These are phyloP conservation scores for Coemansia guatemalensis DNA, from an alignment of 192 early-diverging fungal species.

Conservation along the genomic window DNA sequence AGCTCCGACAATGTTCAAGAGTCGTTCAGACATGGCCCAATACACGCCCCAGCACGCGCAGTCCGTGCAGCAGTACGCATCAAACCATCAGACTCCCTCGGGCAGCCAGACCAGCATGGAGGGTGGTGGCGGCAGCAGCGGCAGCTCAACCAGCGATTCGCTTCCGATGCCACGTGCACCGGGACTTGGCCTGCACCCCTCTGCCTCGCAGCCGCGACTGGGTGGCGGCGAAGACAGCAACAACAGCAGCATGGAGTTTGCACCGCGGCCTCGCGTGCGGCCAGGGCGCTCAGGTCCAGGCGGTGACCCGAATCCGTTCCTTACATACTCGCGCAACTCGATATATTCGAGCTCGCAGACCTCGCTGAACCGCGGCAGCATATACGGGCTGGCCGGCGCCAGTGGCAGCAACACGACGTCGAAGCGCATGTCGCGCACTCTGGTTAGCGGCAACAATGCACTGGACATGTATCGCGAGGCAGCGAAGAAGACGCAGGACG, in stretches of 20 bases:
- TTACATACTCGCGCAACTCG: conserved; percentile 55
- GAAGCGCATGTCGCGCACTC: conserved; percentile 53
- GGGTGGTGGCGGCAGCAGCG: conserved; percentile 10
- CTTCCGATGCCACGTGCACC: conserved; percentile 21
- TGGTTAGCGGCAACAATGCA: conserved; percentile 51
- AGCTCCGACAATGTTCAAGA: conserved; percentile 13
- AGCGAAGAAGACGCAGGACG: conserved; percentile 75
- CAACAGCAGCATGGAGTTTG: conserved; percentile 22
- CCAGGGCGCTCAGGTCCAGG: conserved; percentile 37
- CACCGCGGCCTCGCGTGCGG: conserved; percentile 37
- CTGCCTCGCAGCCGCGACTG: conserved; percentile 42
- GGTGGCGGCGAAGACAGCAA: conserved; percentile 9
- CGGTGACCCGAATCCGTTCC: conserved; percentile 47
- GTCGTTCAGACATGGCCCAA: conserved; percentile 12
- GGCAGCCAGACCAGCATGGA: conserved; percentile 39
- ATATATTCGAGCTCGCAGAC: conserved; percentile 55
- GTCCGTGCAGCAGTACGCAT: conserved; percentile 16
- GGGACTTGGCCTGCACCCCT: conserved; percentile 35
- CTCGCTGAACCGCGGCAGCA: conserved; percentile 47
- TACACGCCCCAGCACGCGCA: conserved; percentile 3
- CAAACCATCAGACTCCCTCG: conserved; percentile 14
- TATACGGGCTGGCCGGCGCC: conserved; percentile 35
- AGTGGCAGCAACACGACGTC: conserved; percentile 10
- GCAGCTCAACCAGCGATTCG: conserved; percentile 28
- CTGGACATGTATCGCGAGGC: conserved; percentile 73